These are phyloP conservation scores for Cerioporus squamosus DNA, from an alignment of 1,284 basidiomycete genomes.

Conservation along the genomic window DNA sequence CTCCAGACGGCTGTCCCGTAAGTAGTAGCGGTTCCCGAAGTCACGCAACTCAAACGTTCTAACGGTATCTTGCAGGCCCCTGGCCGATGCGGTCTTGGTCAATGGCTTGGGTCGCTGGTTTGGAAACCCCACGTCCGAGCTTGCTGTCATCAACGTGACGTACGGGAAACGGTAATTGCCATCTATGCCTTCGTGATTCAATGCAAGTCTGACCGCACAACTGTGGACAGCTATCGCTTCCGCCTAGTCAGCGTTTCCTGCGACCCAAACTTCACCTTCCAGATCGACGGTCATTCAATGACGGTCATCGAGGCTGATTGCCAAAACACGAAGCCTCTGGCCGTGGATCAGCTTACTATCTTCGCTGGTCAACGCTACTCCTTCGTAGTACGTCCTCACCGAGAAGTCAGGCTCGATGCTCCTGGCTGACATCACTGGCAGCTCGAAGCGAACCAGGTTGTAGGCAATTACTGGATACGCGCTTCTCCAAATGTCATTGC, in stretches of 20 bases:
- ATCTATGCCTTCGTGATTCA: too few species aligned
- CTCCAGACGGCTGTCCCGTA: conserved; percentile 19
- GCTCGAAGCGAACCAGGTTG: conserved; percentile 38
- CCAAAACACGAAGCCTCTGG: conserved; percentile 42
- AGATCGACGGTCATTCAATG: conserved; percentile 51
- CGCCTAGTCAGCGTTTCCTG: conserved; percentile 55
- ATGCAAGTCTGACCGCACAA: background rate
- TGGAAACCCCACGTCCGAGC: conserved; percentile 27
- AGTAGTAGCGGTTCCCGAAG: background rate
- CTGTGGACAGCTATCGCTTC: conserved; percentile 35
- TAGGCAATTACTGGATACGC: conserved; percentile 49
- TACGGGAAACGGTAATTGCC: conserved; percentile 37
- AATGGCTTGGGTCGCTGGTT: conserved; percentile 49
- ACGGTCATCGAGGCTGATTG: conserved; percentile 60
- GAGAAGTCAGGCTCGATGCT: too few species aligned
- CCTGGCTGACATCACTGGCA: conserved; percentile 1
- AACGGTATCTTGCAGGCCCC: background rate
- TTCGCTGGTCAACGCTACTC: conserved; percentile 42
- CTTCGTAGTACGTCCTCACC: conserved; percentile 25
- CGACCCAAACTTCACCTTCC: conserved; percentile 36
- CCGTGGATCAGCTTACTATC: conserved; percentile 46
- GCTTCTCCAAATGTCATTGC: conserved; percentile 36
- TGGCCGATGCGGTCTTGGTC: conserved; percentile 48
- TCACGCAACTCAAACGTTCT: background rate
- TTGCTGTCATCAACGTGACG: conserved; percentile 39